These are phyloP conservation scores for Leccinellum albellum DNA, from an alignment of 768 basidiomycete species.

Conservation along the genomic window DNA sequence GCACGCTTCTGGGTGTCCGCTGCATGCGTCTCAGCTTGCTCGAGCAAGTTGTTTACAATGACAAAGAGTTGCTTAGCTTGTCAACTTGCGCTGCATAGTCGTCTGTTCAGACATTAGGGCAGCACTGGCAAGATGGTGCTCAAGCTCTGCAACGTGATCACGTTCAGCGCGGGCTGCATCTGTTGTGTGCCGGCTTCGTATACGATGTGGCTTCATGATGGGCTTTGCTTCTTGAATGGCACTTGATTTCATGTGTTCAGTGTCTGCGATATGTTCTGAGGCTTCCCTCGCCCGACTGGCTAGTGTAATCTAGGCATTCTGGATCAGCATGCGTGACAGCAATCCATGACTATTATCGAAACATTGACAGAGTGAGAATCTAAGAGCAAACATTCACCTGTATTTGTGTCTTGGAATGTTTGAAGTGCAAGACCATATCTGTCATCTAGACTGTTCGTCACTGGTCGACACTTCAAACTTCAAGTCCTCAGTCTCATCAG, in stretches of 20 bases:
- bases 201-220: conserved; percentile 92
- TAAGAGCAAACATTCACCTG: conserved; percentile 55
- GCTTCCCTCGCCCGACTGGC: conserved; percentile 71
- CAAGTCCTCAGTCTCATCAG: conserved; percentile 41
- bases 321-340: conserved; percentile 9
- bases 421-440: conserved; percentile 77
- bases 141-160: conserved; percentile 72
- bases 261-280: conserved; percentile 74
- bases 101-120: conserved; percentile 59
- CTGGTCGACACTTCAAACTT: conserved; percentile 31
- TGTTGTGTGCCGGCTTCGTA: conserved; percentile 64
- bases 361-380: background rate
- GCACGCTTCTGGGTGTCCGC: conserved; percentile 72
- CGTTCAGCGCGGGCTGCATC: conserved; percentile 73
- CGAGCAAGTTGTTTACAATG: conserved; percentile 71
- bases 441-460: conserved; percentile 50
- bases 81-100: conserved; percentile 62
- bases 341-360: background rate
- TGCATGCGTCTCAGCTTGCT: conserved; percentile 77
- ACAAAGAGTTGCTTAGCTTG: conserved; percentile 70
- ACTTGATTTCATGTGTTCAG: conserved; percentile 68
- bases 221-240: conserved; percentile 92
- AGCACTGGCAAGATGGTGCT: conserved; percentile 65
- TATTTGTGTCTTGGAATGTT: conserved; percentile 81
- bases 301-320: conserved; percentile 52